phyloP scores from a whole-genome alignment of 352 stramenopile genomes.

The Bremia lactucae region DNA sequence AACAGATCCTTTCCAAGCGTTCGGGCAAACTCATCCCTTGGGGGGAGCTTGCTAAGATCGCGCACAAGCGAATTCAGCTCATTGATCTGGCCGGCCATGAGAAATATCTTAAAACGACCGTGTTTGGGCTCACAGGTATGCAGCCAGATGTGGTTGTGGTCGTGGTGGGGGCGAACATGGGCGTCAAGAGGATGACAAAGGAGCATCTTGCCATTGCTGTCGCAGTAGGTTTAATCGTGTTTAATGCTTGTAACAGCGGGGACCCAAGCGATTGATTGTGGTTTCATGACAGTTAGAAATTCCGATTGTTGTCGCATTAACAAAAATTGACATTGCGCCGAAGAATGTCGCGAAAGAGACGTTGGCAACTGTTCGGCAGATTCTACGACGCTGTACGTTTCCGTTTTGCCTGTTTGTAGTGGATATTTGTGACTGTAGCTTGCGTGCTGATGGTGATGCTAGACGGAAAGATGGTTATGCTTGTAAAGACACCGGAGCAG shows the following conservation, averaged over 20 bases:
- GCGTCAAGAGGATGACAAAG: constrained; percentile 90
- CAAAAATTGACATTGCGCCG: constrained; percentile 91
- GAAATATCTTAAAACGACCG: constrained; percentile 99
- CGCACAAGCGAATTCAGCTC: constrained; percentile 79
- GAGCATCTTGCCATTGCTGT: constrained; percentile 90
- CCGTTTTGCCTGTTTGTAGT: background rate
- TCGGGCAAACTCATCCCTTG: constrained; percentile 67
- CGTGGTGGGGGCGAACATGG: constrained; percentile 90
- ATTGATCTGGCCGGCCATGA: constrained; percentile 90
- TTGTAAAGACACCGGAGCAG: constrained; percentile 84
- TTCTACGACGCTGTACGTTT: constrained; percentile 59
- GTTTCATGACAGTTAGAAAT: constrained; percentile 62
- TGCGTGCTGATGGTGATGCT: background rate
- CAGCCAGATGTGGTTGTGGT: constrained; percentile 93
- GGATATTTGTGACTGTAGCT: background rate
- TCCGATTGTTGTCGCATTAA: constrained; percentile 89
- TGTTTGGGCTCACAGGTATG: constrained; percentile 96
- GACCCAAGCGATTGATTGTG: background rate
- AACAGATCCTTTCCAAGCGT: constrained; percentile 73
- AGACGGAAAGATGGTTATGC: constrained; percentile 90
- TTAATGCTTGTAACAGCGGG: background rate
- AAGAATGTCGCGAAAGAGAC: constrained; percentile 90
- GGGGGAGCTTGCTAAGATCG: constrained; percentile 65
- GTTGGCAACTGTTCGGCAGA: constrained; percentile 80
- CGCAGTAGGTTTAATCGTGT: constrained; percentile 29